Evolutionary conservation across 140 eudicot genomes (phyloP).

Genomic region (Ambrosia hybrid): DNA sequence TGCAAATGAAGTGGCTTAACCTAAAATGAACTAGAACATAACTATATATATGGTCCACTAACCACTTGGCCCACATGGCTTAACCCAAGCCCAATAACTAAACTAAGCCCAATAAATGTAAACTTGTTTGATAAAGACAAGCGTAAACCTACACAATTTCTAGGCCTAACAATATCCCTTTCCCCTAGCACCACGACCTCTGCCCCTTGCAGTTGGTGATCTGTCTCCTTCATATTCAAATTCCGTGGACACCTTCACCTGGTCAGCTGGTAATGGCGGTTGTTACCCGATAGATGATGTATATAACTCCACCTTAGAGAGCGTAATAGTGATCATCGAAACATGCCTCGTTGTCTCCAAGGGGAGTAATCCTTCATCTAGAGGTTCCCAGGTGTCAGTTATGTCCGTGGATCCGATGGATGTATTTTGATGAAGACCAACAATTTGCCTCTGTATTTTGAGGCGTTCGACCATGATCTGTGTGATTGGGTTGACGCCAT

Average conservation of each 20-base stretch:
- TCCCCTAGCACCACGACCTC: slow-evolving; percentile 91
- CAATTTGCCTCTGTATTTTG: slow-evolving; percentile 93
- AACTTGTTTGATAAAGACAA: too few relatives aligned
- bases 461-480: too few relatives aligned
- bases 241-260: slow-evolving; percentile 71
- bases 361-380: slow-evolving; percentile 93
- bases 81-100: too few relatives aligned
- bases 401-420: slow-evolving; percentile 84
- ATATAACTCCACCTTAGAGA: slow-evolving; percentile 70
- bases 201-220: slow-evolving; percentile 84
- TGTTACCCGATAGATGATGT: slow-evolving; percentile 86
- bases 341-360: slow-evolving; percentile 94
- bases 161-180: too few relatives aligned
- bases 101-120: too few relatives aligned
- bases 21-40: too few relatives aligned
- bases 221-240: slow-evolving; percentile 93
- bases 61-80: too few relatives aligned
- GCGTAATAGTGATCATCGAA: slow-evolving; percentile 85
- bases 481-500: too few relatives aligned
- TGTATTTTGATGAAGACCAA: slow-evolving; percentile 88
- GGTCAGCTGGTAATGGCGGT: slow-evolving; percentile 94
- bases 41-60: too few relatives aligned
- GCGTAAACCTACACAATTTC: too few relatives aligned
- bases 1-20: too few relatives aligned
- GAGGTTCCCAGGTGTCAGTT: slow-evolving; percentile 97